phyloP scores from a whole-genome alignment of 345 rosid genomes.

The Theobroma cacao region DNA sequence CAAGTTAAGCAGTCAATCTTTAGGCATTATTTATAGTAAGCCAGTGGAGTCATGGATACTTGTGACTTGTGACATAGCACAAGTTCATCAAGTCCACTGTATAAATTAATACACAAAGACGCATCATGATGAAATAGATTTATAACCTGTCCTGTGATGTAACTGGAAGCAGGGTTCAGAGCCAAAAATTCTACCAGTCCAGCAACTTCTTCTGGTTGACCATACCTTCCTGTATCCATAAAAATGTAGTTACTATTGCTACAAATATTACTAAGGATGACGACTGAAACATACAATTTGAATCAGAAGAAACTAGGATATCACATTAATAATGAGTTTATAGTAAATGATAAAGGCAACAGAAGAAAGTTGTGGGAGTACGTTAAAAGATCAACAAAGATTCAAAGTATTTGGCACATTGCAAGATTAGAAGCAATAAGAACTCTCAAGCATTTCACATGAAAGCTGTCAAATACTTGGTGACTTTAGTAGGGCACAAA shows the following conservation, averaged over 20 bases:
- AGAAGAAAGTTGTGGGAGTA: background rate
- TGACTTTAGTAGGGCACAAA: background rate
- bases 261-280: background rate
- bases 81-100: background rate
- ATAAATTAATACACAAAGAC: background rate
- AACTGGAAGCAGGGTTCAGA: conserved; percentile 78
- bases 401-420: background rate
- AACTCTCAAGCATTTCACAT: background rate
- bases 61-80: background rate
- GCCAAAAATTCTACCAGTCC: conserved; percentile 98
- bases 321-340: background rate
- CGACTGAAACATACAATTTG: conserved; percentile 1
- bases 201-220: conserved; percentile 97
- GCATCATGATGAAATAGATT: conserved; percentile 1
- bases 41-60: background rate
- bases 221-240: conserved; percentile 74
- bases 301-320: background rate
- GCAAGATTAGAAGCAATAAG: conserved; percentile 3
- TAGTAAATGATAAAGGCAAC: background rate
- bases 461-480: background rate
- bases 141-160: conserved; percentile 91
- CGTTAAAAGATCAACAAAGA: background rate
- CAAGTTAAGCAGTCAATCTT: background rate
- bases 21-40: background rate
- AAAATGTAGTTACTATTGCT: conserved; percentile 1